Evolutionary conservation across 179 eudicot species (phyloP), one percentile per base, ranked within the genome.

Genomic region (Silene coronaria): DNA sequence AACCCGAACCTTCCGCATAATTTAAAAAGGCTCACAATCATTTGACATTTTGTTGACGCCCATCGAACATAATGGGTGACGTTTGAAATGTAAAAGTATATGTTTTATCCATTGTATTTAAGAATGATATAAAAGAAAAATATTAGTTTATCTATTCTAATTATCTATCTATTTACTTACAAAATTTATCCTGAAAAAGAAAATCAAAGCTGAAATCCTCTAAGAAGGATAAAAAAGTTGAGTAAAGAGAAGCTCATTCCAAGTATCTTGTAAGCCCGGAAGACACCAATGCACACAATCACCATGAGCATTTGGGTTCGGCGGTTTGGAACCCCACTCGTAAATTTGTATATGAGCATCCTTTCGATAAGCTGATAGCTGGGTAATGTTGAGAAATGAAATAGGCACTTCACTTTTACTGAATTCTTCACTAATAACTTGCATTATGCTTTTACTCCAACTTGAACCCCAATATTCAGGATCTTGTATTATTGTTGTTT

Each of bases 261-360:
- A 91, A 1, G 90, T 89, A 68, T 92, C 97, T 74, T 92, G 96
- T 14, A 91, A 77, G 5, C 97, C 97, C 1, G 96, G 97, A 65
- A 92, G 63, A 75, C 96, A 92, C 97, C 98, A 93, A 45, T 93
- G 98, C 38, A 88, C 88, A 57, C 98, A 93, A 34, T 93, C 98
- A 2, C 96, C 94, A 48, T 93, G 91, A 78, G 84, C 89, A 1
- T 68, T 84, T 0, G 96, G 96, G 65, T 93, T 82, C 1, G 91
- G 86, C 0, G 89, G 85, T 0, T 92, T 89, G 0, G 89, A 87
- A 26, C 76, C 71, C 24, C 22, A n/a, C 87, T 90, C 88, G 92
- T 89, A 87, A 48, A 91, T 89, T 1, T 91, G 86, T 7, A 93
- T 88, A 76, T 91, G 97, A 7, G 94, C 92, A 48, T 91, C 97